These are phyloP conservation scores for Epichloe brachyelytri DNA, from an alignment of 2,329 filamentous ascomycete genomes.

Conservation along the genomic window DNA sequence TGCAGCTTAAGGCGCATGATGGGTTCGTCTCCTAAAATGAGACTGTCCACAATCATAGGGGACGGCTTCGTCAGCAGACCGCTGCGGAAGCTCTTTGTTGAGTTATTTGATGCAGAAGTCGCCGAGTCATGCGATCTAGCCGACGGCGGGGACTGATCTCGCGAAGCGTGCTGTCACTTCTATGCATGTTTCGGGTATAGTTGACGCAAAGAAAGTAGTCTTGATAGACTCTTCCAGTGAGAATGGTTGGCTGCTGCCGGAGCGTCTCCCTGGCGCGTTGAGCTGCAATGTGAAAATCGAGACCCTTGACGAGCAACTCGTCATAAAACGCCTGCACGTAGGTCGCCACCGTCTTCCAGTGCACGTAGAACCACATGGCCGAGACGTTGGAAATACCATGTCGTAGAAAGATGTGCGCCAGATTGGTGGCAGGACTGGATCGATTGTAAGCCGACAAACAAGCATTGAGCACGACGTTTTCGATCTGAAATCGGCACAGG, in stretches of 20 bases:
- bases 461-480: slow-evolving; percentile 18
- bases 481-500: slow-evolving; percentile 12
- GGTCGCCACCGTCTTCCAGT: slow-evolving; percentile 16
- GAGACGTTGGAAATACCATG: slow-evolving; percentile 15
- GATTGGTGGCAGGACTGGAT: slow-evolving; percentile 11
- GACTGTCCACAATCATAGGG: slow-evolving; percentile 12
- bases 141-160: slow-evolving; percentile 13
- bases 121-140: slow-evolving; percentile 11
- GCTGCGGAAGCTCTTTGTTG: slow-evolving; percentile 10
- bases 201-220: slow-evolving; percentile 20
- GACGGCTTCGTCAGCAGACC: slow-evolving; percentile 11
- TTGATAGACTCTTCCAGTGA: slow-evolving; percentile 11
- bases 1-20: slow-evolving; percentile 16
- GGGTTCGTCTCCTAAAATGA: slow-evolving; percentile 12
- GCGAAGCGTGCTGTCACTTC: slow-evolving; percentile 7
- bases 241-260: slow-evolving; percentile 10
- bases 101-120: slow-evolving; percentile 11
- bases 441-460: slow-evolving; percentile 18
- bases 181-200: slow-evolving; percentile 12
- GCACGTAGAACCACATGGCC: slow-evolving; percentile 19
- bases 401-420: slow-evolving; percentile 16
- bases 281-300: slow-evolving; percentile 17
- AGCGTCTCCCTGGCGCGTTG: slow-evolving; percentile 16
- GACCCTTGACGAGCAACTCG: slow-evolving; percentile 13
- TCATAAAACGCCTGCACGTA: slow-evolving; percentile 17